These are phyloP conservation scores for Fusarium secorum DNA, from an alignment of 2,329 filamentous ascomycete species.

Conservation along the genomic window DNA sequence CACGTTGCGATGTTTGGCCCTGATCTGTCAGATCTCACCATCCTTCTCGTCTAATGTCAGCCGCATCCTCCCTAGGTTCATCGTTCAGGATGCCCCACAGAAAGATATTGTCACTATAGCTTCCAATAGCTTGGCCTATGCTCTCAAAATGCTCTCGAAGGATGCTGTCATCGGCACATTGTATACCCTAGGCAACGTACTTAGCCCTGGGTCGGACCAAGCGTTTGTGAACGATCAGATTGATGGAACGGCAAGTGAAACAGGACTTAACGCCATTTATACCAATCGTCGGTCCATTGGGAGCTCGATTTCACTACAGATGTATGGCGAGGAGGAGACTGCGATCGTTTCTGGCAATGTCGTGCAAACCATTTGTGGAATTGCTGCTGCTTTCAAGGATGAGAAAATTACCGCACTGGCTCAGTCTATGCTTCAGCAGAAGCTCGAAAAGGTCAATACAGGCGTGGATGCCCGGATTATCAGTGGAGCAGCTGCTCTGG, in stretches of 20 bases:
- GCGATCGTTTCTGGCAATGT: slow-evolving; percentile 82
- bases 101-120: slow-evolving; percentile 76
- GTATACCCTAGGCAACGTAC: slow-evolving; percentile 94
- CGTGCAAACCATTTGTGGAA: slow-evolving; percentile 94
- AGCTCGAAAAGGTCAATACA: slow-evolving; percentile 83
- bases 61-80: slow-evolving; percentile 81
- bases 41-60: slow-evolving; percentile 78
- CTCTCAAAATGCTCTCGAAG: slow-evolving; percentile 83
- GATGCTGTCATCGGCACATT: slow-evolving; percentile 94
- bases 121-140: slow-evolving; percentile 82
- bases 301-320: slow-evolving; percentile 80
- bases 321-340: slow-evolving; percentile 80
- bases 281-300: slow-evolving; percentile 67
- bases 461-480: slow-evolving; percentile 87
- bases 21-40: slow-evolving; percentile 79
- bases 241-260: slow-evolving; percentile 53
- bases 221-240: slow-evolving; percentile 60
- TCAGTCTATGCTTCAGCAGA: slow-evolving; percentile 96
- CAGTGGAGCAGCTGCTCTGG: slow-evolving; percentile 78
- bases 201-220: slow-evolving; percentile 74
- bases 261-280: slow-evolving; percentile 56
- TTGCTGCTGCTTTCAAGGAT: slow-evolving; percentile 82
- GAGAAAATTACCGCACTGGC: slow-evolving; percentile 93
- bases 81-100: slow-evolving; percentile 81
- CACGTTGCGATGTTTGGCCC: slow-evolving; percentile 81